Base-by-base conservation (phyloP, 352 stramenopile species). In the Plasmopara viticola region DNA sequence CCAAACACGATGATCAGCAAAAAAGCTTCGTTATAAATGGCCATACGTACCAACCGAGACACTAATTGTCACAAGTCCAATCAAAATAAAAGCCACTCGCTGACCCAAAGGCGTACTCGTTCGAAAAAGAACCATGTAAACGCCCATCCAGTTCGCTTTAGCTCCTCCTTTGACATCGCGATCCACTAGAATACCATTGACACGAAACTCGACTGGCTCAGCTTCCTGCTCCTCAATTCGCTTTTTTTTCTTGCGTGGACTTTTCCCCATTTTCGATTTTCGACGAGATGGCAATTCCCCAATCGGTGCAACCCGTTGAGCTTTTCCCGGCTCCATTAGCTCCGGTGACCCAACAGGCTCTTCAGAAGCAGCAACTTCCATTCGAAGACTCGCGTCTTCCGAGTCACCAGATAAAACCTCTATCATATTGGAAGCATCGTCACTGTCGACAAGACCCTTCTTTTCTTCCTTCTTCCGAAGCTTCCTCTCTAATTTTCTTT, bases 81-180 rank as follows among this genome's bases (percentile, higher is more conserved):
- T 72, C 35, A 90, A 50, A 14, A 79, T 70, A 35, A 90, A 72
- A 17, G 79, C 79, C 29, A 87, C 69, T 48, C 55, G 58, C 57
- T 90, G 79, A 10, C 79, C 79, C 40, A 74, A 72, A 0, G 79
- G 79, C 6, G 77, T 90, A 44, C 70, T 86, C 52, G 70, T 87
- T 56, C 84, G 58, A 58, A 87, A 90, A 41, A 90, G 60, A 9
- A 87, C 62, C 57, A 87, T 67, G 57, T 90, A 90, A 48, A 84
- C 69, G 17, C 73, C 60, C 50, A 84, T 72, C 79, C 79, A 90
- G 42, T 78, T 68, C 9, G 66, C 45, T 44, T 84, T 83, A 9
- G 73, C 68, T 34, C 70, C 78, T 45, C 78, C 75, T 46, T 62
- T 71, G 14, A 89, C 73, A 48, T 89, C 78, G 9, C 72, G 74